These are phyloP conservation scores for Russula sp. DNA, from an alignment of 768 basidiomycete genomes.

Conservation along the genomic window DNA sequence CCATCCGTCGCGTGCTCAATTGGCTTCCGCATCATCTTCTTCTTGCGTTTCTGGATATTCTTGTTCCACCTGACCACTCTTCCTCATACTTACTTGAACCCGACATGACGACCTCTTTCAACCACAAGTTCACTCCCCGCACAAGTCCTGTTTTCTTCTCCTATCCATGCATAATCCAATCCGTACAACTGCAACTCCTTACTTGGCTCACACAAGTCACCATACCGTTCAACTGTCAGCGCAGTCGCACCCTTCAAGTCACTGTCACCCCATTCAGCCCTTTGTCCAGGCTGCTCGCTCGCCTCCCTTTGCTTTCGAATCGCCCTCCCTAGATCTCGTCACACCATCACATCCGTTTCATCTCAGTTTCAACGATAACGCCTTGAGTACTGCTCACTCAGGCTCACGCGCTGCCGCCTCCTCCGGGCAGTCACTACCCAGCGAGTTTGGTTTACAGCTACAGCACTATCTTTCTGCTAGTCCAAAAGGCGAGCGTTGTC, in stretches of 20 bases:
- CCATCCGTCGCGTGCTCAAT: conserved; percentile 7
- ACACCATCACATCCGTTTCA: conserved; percentile 3
- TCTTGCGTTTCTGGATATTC: conserved; percentile 14
- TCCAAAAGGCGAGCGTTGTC: neutral
- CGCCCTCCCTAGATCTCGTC: neutral
- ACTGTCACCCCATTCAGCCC: neutral
- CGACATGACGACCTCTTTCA: conserved; percentile 7
- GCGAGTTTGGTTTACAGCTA: neutral
- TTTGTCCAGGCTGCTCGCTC: neutral
- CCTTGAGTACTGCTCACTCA: neutral
- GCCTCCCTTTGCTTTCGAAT: neutral
- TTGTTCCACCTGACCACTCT: conserved; percentile 15
- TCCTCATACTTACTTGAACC: conserved; percentile 15
- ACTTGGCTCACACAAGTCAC: neutral
- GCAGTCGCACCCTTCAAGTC: neutral
- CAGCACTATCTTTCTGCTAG: conserved; percentile 2
- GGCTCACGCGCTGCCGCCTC: neutral
- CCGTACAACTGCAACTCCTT: neutral
- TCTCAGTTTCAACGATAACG: neutral
- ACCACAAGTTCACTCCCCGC: neutral
- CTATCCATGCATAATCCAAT: neutral
- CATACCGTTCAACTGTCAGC: neutral
- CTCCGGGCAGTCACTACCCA: neutral
- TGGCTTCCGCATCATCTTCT: conserved; percentile 2
- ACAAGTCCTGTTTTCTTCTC: neutral